phyloP scores from a whole-genome alignment of 1,284 basidiomycete species.

The Jaminaea rosea region DNA sequence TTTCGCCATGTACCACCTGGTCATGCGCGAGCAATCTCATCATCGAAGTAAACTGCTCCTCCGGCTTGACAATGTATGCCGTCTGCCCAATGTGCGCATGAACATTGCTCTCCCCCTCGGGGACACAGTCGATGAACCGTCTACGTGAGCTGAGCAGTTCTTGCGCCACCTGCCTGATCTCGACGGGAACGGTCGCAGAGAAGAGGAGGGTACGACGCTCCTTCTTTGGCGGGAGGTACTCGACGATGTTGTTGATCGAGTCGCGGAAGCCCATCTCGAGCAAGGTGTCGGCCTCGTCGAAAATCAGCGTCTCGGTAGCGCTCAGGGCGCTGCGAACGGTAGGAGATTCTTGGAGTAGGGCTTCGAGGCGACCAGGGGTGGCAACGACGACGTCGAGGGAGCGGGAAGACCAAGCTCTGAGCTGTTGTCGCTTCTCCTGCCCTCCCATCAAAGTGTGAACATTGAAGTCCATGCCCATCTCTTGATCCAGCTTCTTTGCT shows the following conservation, averaged over 20 bases:
- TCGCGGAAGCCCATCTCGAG: slow-evolving; percentile 93
- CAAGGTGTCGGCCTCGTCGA: slow-evolving; percentile 92
- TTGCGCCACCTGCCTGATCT: slow-evolving; percentile 51
- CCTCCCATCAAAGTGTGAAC: slow-evolving; percentile 78
- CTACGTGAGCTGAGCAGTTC: slow-evolving; percentile 58
- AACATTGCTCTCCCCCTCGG: slow-evolving; percentile 58
- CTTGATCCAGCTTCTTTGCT: slow-evolving; percentile 59
- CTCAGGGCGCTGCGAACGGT: slow-evolving; percentile 29
- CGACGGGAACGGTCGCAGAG: slow-evolving; percentile 65
- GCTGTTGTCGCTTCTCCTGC: slow-evolving; percentile 58
- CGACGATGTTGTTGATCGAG: slow-evolving; percentile 70
- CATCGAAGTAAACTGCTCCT: slow-evolving; percentile 71
- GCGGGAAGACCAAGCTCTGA: slow-evolving; percentile 59
- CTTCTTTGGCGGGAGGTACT: slow-evolving; percentile 59
- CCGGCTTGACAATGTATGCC: slow-evolving; percentile 63
- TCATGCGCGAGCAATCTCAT: slow-evolving; percentile 78
- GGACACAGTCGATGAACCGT: slow-evolving; percentile 56
- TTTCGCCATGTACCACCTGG: slow-evolving; percentile 64
- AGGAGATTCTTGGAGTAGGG: slow-evolving; percentile 56
- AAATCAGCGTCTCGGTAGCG: slow-evolving; percentile 61
- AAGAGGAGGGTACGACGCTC: slow-evolving; percentile 85
- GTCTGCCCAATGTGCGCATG: slow-evolving; percentile 72
- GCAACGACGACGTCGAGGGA: slow-evolving; percentile 80
- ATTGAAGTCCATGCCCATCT: slow-evolving; percentile 53
- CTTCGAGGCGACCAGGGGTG: slow-evolving; percentile 81